These are phyloP conservation scores for Cercospora sp. DNA, from an alignment of 2,329 filamentous ascomycete species.

Conservation along the genomic window DNA sequence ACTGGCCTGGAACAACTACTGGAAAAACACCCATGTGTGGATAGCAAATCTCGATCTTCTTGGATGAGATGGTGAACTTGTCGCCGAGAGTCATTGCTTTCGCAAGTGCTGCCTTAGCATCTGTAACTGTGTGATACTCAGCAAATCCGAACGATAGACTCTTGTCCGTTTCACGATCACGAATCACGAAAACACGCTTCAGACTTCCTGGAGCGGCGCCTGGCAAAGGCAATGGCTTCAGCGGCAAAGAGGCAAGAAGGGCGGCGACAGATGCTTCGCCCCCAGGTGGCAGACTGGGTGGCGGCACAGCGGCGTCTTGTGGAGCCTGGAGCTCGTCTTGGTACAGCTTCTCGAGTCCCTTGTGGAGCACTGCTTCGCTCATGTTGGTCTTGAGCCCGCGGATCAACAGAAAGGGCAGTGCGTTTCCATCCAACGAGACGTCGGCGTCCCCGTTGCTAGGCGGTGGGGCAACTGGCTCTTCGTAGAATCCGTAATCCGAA, in stretches of 20 bases:
- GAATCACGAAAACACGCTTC: conserved; percentile 72
- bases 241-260: background rate
- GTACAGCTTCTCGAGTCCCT: conserved; percentile 72
- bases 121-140: conserved; percentile 72
- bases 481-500: conserved; percentile 21
- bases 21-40: conserved; percentile 86
- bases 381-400: conserved; percentile 69
- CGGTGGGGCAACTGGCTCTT: conserved; percentile 24
- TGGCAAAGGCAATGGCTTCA: conserved; percentile 9
- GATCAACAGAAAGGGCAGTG: conserved; percentile 60
- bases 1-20: conserved; percentile 58
- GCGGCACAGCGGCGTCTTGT: background rate
- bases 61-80: conserved; percentile 75
- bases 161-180: conserved; percentile 68
- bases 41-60: conserved; percentile 68
- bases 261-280: conserved; percentile 30
- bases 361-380: conserved; percentile 70
- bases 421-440: conserved; percentile 23
- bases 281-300: background rate
- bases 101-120: conserved; percentile 70
- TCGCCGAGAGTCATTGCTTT: conserved; percentile 68
- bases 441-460: conserved; percentile 30
- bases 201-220: conserved; percentile 69
- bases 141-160: conserved; percentile 82
- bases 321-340: conserved; percentile 39